Percentiles rank a stretch among this genome's conserved stretches.
Evolutionary conservation across 257 asterid genomes (phyloP).

Genomic region (Eustoma russellianum): DNA sequence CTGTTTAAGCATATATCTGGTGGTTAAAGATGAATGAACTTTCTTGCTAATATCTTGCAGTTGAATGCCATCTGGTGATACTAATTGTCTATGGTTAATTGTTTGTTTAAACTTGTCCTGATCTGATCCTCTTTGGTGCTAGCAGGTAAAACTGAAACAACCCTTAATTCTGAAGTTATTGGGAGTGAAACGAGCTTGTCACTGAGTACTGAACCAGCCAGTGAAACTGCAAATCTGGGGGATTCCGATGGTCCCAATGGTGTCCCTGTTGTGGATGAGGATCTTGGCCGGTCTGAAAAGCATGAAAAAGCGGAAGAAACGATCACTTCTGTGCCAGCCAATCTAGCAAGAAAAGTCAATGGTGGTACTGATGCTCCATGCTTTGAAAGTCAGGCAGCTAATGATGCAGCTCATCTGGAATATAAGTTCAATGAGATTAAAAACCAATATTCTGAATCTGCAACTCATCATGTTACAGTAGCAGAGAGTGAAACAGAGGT

Average conservation of each 20-base stretch:
- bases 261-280: constrained; percentile 11
- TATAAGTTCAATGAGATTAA: constrained; percentile 5
- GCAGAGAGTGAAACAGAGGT: constrained; percentile 20
- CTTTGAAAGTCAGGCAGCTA: neutral
- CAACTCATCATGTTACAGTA: constrained; percentile 2
- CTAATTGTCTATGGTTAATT: neutral
- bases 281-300: constrained; percentile 6
- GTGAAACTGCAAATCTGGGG: constrained; percentile 15
- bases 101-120: neutral
- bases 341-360: constrained; percentile 15
- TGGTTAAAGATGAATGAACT: too few species aligned
- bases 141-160: neutral
- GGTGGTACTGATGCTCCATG: neutral
- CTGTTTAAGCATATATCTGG: too few species aligned
- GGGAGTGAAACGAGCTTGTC: constrained; percentile 17
- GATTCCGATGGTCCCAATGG: constrained; percentile 18
- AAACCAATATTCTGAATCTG: constrained; percentile 3
- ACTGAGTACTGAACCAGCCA: constrained; percentile 9
- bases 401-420: constrained; percentile 8
- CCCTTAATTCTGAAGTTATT: constrained; percentile 11
- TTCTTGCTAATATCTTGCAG: too few species aligned
- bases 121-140: too few species aligned
- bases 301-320: constrained; percentile 10
- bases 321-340: constrained; percentile 9
- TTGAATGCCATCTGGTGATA: neutral